Evolutionary conservation across 2,329 filamentous ascomycete species (phyloP).

Genomic region (Nemania diffusa): DNA sequence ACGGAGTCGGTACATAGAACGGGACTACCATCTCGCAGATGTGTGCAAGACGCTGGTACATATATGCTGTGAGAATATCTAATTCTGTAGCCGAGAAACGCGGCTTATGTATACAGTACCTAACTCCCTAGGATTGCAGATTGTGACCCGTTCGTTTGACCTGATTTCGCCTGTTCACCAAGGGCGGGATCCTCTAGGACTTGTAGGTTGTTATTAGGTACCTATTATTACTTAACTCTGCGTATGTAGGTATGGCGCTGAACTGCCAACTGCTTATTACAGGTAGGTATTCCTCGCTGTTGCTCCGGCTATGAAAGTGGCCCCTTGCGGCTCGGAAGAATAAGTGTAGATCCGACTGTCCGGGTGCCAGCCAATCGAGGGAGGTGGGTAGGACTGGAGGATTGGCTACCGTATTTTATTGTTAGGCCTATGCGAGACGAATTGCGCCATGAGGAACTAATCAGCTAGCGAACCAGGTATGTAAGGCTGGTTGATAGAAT

Average conservation of each 20-base stretch:
- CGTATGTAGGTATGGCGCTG: not conserved
- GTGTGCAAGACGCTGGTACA: too few species aligned
- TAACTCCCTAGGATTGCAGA: not conserved
- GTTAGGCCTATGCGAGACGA: not conserved
- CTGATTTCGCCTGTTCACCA: not conserved
- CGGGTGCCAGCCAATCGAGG: slow-evolving; percentile 6
- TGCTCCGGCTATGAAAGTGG: slow-evolving; percentile 26
- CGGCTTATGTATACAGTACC: not conserved
- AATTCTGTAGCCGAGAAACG: not conserved
- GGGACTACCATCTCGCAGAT: not conserved
- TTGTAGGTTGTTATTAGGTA: not conserved
- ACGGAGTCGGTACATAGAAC: not conserved
- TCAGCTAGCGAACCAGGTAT: slow-evolving; percentile 10
- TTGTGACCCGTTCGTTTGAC: not conserved
- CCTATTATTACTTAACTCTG: not conserved
- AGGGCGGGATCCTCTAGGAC: slow-evolving; percentile 7
- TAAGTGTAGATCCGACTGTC: slow-evolving; percentile 19
- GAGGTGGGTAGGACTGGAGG: slow-evolving; percentile 9
- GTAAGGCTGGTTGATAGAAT: slow-evolving; percentile 11
- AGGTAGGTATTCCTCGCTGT: not conserved
- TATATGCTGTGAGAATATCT: too few species aligned
- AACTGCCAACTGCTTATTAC: not conserved
- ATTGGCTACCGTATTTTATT: slow-evolving; percentile 9
- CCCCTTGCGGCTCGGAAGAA: slow-evolving; percentile 30
- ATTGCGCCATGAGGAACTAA: not conserved